Base-by-base conservation (phyloP, 2,329 filamentous ascomycete genomes). In the Apiospora marii region DNA sequence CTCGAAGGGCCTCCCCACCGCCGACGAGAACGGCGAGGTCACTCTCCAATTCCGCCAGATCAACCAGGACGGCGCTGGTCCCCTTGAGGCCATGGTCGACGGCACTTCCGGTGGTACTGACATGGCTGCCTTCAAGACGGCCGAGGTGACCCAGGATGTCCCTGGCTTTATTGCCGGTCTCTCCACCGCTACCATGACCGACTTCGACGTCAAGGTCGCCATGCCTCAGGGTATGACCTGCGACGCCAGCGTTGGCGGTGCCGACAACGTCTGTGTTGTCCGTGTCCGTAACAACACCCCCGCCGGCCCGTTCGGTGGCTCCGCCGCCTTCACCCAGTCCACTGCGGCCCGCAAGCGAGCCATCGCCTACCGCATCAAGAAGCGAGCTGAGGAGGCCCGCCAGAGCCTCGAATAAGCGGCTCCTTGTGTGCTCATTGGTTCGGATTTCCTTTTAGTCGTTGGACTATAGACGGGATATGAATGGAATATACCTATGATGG, bases 161-260 rank as follows among this genome's bases (percentile, higher is more conserved):
- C 91, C 90, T 49, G 91, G 91, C 71, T 79, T 87, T 49, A 86
- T 91, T 74, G 83, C 83, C 14, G 91, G 91, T 73, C 83, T 92
- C 43, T 92, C 90, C 1, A 83, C 84, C 27, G 89, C 90, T 51
- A 86, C 86, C 69, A 90, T 86, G 78, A 91, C 86, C 77, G 91
- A 93, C 76, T 93, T 92, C 84, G 88, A 88, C 69, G 82, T 93
- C 77, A 88, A 86, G 74, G 87, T 92, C 71, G 86, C 91, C 81
- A 92, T 93, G 88, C 91, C 91, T 46, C 82, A 83, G 64, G 91
- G 91, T 71, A 92, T 92, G 90, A 91, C 89, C 41, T 93, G 91
- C 82, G 85, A 87, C 41, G 91, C 85, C 72, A 85, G 84, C 61
- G 88, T 88, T 10, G 91, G 86, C 70, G 90, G 89, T 37, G 90